These are phyloP conservation scores for Hypoxylon rickii DNA, from an alignment of 495 filamentous ascomycete species.

Conservation along the genomic window DNA sequence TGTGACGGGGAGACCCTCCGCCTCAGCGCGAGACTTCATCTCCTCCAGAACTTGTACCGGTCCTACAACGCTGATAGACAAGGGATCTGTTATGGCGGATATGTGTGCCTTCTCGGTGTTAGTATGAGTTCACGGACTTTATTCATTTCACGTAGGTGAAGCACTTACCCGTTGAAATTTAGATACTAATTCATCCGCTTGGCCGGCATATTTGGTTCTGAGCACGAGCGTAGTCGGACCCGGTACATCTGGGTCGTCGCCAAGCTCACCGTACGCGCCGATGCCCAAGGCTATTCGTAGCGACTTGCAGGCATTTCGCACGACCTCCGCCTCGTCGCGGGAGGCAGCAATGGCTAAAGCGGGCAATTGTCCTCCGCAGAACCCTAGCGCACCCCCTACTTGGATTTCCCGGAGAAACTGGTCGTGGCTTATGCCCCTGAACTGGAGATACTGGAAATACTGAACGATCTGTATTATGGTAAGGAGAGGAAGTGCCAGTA, in stretches of 20 bases:
- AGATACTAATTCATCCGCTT: constrained; percentile 35
- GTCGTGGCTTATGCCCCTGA: constrained; percentile 9
- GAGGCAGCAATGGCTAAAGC: constrained; percentile 40
- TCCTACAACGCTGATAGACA: constrained; percentile 39
- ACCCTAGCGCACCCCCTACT: constrained; percentile 36
- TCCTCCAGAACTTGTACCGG: constrained; percentile 16
- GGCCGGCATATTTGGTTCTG: constrained; percentile 35
- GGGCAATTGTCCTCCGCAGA: constrained; percentile 33
- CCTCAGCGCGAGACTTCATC: constrained; percentile 14
- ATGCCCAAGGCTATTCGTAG: constrained; percentile 33
- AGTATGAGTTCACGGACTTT: not conserved
- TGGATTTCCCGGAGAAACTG: constrained; percentile 10
- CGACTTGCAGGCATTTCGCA: constrained; percentile 45
- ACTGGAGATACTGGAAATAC: constrained; percentile 43
- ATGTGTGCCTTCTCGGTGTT: constrained; percentile 32
- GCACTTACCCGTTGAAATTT: constrained; percentile 29
- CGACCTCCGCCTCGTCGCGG: constrained; percentile 41
- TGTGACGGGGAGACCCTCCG: constrained; percentile 25
- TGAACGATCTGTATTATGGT: constrained; percentile 39
- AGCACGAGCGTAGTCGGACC: constrained; percentile 33
- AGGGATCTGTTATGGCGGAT: constrained; percentile 40
- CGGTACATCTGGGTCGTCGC: constrained; percentile 24
- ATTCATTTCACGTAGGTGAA: constrained; percentile 8
- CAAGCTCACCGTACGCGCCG: constrained; percentile 40
- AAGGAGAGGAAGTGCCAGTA: constrained; percentile 40